These are phyloP conservation scores for Sextonia rubra DNA, from an alignment of 164 flowering plant genomes.

Conservation along the genomic window DNA sequence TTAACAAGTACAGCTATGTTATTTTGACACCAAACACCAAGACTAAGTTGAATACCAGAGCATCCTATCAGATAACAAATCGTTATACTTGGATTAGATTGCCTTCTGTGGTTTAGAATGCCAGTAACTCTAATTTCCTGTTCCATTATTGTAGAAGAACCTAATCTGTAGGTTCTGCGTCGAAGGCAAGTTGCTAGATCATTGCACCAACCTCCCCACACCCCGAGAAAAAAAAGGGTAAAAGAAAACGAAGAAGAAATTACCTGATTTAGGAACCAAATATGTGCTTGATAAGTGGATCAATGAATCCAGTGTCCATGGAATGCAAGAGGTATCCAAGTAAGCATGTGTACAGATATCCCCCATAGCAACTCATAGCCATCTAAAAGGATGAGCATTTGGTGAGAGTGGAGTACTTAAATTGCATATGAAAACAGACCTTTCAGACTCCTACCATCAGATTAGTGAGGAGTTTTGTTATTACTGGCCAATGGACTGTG, in stretches of 20 bases:
- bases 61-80: not conserved
- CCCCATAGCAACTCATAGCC: not conserved
- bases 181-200: constrained; percentile 59
- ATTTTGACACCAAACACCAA: not conserved
- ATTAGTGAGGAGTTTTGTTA: too few species aligned
- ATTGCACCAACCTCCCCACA: constrained; percentile 99
- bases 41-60: not conserved
- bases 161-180: constrained; percentile 53
- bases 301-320: not conserved
- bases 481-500: too few species aligned
- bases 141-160: constrained; percentile 75
- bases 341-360: not conserved
- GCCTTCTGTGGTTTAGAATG: constrained; percentile 44
- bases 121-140: constrained; percentile 63
- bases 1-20: not conserved
- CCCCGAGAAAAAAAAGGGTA: constrained; percentile 40
- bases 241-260: not conserved
- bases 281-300: not conserved
- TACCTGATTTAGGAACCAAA: not conserved
- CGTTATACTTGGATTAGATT: constrained; percentile 64
- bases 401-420: too few species aligned
- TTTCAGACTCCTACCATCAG: too few species aligned
- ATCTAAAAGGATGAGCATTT: not conserved
- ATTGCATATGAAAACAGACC: not conserved
- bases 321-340: not conserved